Percentiles rank a stretch among this genome's conserved stretches.
Conservation (phyloP, 106 monocot genomes). For the Xerophyta viscosa region DNA sequence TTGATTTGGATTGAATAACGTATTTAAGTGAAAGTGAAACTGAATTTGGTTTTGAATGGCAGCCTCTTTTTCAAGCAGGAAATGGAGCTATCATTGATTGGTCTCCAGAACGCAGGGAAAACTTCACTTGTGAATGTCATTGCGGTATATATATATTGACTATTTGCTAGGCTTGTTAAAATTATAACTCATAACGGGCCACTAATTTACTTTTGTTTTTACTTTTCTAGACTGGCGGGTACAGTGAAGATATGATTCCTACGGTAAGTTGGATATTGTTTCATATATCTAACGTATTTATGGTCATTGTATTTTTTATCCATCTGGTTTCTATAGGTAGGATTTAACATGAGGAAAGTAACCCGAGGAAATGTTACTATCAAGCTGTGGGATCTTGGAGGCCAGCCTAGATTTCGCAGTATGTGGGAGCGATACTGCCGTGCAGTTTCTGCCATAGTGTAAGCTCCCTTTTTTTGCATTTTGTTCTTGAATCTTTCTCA, state of each 20-base stretch:
- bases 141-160: conserved; percentile 47
- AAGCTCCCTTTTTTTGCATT: conserved; percentile 16
- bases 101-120: conserved; percentile 97
- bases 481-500: neutral
- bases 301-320: neutral
- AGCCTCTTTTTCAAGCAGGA: conserved; percentile 99
- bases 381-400: conserved; percentile 99
- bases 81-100: conserved; percentile 94
- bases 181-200: too few relatives aligned
- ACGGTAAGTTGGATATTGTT: conserved; percentile 53
- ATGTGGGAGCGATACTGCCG: conserved; percentile 99
- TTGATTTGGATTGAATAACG: neutral
- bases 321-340: conserved; percentile 37
- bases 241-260: conserved; percentile 98
- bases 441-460: conserved; percentile 97
- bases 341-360: conserved; percentile 98
- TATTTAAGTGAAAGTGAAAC: neutral
- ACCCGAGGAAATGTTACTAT: conserved; percentile 94
- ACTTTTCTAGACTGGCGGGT: conserved; percentile 81
- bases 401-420: conserved; percentile 92
- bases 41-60: conserved; percentile 12
- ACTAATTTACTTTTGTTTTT: conserved; percentile 8
- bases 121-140: conserved; percentile 96
- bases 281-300: neutral
- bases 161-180: neutral